Evolutionary conservation across 1,284 basidiomycete genomes (phyloP).

Genomic region (Singerocomus rubriflavus): DNA sequence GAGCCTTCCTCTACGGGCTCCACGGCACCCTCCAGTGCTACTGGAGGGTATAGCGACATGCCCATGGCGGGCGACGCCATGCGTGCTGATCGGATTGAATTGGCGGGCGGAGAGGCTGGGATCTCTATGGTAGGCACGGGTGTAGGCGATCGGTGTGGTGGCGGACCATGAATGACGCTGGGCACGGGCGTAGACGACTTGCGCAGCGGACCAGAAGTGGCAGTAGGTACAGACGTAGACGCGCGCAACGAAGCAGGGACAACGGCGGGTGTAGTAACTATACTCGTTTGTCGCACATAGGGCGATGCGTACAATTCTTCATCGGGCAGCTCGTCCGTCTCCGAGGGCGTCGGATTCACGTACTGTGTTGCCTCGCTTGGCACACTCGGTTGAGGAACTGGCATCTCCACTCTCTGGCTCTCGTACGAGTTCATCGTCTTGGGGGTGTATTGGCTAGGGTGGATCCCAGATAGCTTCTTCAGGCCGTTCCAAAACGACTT

Average conservation of each 20-base stretch:
- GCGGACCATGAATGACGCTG: too few species aligned
- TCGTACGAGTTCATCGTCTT: slow-evolving; percentile 1
- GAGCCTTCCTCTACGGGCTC: slow-evolving; percentile 13
- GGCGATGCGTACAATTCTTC: slow-evolving; percentile 15
- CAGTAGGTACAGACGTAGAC: too few species aligned
- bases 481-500: slow-evolving; percentile 25
- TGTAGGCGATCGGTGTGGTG: too few species aligned
- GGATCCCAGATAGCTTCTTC: slow-evolving; percentile 21
- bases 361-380: slow-evolving; percentile 16
- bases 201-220: too few species aligned
- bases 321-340: slow-evolving; percentile 11
- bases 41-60: background rate
- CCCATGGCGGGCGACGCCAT: background rate
- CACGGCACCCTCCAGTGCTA: background rate
- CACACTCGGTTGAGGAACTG: background rate
- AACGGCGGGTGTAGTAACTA: background rate
- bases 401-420: slow-evolving; percentile 4
- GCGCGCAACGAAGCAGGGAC: slow-evolving; percentile 6
- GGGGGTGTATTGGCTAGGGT: background rate
- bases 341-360: slow-evolving; percentile 4
- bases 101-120: slow-evolving; percentile 7
- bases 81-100: slow-evolving; percentile 4
- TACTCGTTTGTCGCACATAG: slow-evolving; percentile 6
- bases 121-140: background rate
- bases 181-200: too few species aligned